These are phyloP conservation scores for Dacryopinax spathularia DNA, from an alignment of 768 basidiomycete genomes.

Conservation along the genomic window DNA sequence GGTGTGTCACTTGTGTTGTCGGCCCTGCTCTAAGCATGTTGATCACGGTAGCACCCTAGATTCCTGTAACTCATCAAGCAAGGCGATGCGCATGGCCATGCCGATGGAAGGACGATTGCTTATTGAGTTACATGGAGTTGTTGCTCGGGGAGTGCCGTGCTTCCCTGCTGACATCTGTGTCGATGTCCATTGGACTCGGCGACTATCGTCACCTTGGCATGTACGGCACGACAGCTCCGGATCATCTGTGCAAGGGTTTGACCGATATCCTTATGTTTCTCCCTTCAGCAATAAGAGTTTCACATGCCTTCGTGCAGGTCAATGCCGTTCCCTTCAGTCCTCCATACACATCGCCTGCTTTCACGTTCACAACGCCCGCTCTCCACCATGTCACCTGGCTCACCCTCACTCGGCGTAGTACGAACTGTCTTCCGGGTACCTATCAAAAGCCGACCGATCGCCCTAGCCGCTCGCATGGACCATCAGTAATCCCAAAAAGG, in stretches of 20 bases:
- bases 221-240: neutral
- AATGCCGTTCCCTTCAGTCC: neutral
- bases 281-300: neutral
- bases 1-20: neutral
- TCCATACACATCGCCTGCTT: neutral
- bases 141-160: no score
- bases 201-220: no score
- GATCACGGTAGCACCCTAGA: neutral
- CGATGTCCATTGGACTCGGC: no score
- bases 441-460: neutral
- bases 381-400: neutral
- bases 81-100: neutral
- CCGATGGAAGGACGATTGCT: neutral
- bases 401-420: neutral
- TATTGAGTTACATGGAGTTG: no score
- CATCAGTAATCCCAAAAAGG: neutral
- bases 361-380: neutral
- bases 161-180: no score
- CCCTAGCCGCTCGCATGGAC: neutral
- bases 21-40: neutral
- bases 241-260: neutral
- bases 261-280: neutral
- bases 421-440: neutral
- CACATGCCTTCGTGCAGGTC: neutral
- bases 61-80: neutral